A percentile compares a stretch with the other conserved stretches of the same genome.
phyloP scores from a whole-genome alignment of 2,329 filamentous ascomycete species.

The Dactylonectria estremocensis region DNA sequence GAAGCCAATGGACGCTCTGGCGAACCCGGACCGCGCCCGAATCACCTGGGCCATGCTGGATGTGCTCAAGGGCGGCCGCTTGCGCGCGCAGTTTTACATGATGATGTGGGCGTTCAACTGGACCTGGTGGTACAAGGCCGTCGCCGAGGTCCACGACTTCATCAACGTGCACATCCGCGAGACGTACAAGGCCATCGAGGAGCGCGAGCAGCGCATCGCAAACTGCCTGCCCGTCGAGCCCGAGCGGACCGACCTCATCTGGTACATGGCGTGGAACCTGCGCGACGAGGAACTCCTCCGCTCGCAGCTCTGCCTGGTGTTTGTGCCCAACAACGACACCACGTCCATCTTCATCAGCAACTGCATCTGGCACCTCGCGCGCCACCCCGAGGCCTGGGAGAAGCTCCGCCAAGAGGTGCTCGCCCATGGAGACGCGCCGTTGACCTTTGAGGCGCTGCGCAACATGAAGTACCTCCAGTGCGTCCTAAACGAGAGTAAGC shows the following conservation, averaged over 20 bases:
- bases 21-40: conserved; percentile 30
- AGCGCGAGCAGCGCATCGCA: conserved; percentile 32
- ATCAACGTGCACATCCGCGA: conserved; percentile 34
- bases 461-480: conserved; percentile 37
- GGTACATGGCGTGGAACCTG: conserved; percentile 37
- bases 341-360: conserved; percentile 37
- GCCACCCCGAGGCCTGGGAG: conserved; percentile 33
- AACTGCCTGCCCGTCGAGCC: conserved; percentile 30
- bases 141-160: conserved; percentile 34
- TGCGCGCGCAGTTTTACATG: conserved; percentile 33
- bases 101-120: conserved; percentile 40
- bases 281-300: conserved; percentile 26
- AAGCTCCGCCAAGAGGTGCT: conserved; percentile 33
- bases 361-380: conserved; percentile 33
- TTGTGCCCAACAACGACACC: conserved; percentile 38
- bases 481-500: conserved; percentile 36
- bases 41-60: conserved; percentile 38
- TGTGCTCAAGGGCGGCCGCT: conserved; percentile 33
- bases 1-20: conserved; percentile 34
- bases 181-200: conserved; percentile 34
- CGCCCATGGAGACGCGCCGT: conserved; percentile 25
- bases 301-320: conserved; percentile 36
- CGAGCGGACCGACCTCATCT: conserved; percentile 33
- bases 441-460: conserved; percentile 38
- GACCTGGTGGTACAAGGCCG: conserved; percentile 38